These are phyloP conservation scores for Stephanodiscus minutulus DNA, from an alignment of 108 stramenopile genomes.

Conservation along the genomic window DNA sequence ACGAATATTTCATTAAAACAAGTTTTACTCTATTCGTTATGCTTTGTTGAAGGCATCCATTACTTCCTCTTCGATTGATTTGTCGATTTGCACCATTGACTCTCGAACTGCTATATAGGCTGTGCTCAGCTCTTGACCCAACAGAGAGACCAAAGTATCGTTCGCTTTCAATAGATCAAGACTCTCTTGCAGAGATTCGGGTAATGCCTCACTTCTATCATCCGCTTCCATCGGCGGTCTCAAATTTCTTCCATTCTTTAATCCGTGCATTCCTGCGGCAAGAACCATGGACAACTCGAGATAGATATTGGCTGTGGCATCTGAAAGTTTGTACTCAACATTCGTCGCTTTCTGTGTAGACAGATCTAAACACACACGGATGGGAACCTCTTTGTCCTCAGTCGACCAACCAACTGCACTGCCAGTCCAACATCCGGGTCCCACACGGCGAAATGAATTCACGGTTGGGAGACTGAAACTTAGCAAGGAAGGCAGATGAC, in stretches of 20 bases:
- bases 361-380: conserved; percentile 68
- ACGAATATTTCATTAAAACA: no score
- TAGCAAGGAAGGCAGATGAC: conserved; percentile 66
- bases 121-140: conserved; percentile 55
- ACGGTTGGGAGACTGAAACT: conserved; percentile 70
- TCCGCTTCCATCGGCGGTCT: conserved; percentile 42
- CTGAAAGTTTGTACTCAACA: conserved; percentile 75
- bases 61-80: conserved; percentile 57
- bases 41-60: conserved; percentile 30
- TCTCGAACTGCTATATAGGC: conserved; percentile 63
- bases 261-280: conserved; percentile 68
- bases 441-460: conserved; percentile 77
- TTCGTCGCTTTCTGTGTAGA: conserved; percentile 52
- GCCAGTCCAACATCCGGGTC: conserved; percentile 87
- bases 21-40: neutral
- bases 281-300: conserved; percentile 67
- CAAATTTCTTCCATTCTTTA: conserved; percentile 41
- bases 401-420: conserved; percentile 63
- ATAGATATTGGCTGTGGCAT: conserved; percentile 74
- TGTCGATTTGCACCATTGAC: conserved; percentile 44
- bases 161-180: conserved; percentile 57
- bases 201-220: conserved; percentile 32
- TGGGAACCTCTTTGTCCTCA: conserved; percentile 77
- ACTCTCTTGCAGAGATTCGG: conserved; percentile 52
- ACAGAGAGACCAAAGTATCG: conserved; percentile 37